Conservation (phyloP, 202 grass and related monocot species). For the Schoenoplectus triqueter region DNA sequence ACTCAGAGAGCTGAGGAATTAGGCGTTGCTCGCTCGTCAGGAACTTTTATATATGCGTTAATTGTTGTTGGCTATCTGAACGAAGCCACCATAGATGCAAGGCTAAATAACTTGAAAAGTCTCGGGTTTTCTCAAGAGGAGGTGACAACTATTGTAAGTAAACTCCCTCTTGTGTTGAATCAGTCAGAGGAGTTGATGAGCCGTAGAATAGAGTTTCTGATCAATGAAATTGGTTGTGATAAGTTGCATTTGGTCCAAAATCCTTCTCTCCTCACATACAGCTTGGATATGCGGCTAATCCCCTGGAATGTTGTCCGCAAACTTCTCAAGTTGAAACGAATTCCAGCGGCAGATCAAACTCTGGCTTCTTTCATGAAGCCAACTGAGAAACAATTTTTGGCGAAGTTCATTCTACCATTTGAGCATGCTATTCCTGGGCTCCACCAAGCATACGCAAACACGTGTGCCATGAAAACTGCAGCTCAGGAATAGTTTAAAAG, state of each 20-base stretch:
- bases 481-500: background rate
- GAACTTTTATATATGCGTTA: slow-evolving; percentile 27
- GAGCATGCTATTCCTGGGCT: slow-evolving; percentile 27
- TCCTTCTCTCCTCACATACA: background rate
- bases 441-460: background rate
- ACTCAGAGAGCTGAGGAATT: slow-evolving; percentile 31
- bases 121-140: slow-evolving; percentile 44
- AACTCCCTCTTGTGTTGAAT: slow-evolving; percentile 20
- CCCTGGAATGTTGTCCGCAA: slow-evolving; percentile 9
- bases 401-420: slow-evolving; percentile 29
- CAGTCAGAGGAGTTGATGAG: background rate
- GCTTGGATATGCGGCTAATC: background rate
- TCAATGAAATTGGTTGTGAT: slow-evolving; percentile 32
- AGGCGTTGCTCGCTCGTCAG: slow-evolving; percentile 9
- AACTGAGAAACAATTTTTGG: slow-evolving; percentile 28
- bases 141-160: slow-evolving; percentile 27
- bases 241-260: background rate
- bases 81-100: background rate
- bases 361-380: background rate
- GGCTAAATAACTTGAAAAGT: slow-evolving; percentile 30
- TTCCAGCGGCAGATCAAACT: background rate
- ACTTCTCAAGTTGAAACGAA: slow-evolving; percentile 31
- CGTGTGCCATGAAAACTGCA: background rate
- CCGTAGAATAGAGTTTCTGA: slow-evolving; percentile 37
- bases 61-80: background rate